Evolutionary conservation across 306 rosid genomes (phyloP).

Genomic region (Gillenia trifoliata): DNA sequence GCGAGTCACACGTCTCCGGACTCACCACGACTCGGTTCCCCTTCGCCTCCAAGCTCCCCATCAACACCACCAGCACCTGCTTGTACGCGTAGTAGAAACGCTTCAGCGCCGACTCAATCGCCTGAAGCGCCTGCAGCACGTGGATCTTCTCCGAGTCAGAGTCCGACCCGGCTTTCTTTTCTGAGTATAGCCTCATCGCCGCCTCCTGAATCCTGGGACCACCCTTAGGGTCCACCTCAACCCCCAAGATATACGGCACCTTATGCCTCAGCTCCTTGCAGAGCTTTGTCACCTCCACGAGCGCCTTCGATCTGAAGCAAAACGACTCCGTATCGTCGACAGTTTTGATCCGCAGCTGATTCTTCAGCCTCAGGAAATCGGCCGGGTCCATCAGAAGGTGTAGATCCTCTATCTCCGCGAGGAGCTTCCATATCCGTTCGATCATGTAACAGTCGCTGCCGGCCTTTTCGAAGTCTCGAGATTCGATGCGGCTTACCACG

Average conservation of each 20-base stretch:
- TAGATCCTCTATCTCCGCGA: conserved; percentile 60
- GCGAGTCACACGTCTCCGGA: conserved; percentile 56
- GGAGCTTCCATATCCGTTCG: conserved; percentile 76
- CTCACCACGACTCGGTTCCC: conserved; percentile 63
- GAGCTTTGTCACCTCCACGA: conserved; percentile 54
- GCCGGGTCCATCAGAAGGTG: conserved; percentile 84
- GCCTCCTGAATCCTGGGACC: conserved; percentile 93
- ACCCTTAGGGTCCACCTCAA: conserved; percentile 85
- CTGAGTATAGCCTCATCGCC: conserved; percentile 78
- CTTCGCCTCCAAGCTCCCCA: conserved; percentile 78
- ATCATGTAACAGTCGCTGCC: conserved; percentile 53
- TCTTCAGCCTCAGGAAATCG: conserved; percentile 69
- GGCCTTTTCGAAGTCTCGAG: conserved; percentile 38
- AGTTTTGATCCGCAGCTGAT: conserved; percentile 32
- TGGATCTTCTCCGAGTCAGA: conserved; percentile 50
- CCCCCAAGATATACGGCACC: conserved; percentile 69
- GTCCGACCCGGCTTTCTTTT: conserved; percentile 38
- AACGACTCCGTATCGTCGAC: conserved; percentile 50
- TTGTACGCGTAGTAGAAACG: conserved; percentile 71
- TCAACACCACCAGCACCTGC: conserved; percentile 61
- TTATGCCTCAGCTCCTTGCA: conserved; percentile 66
- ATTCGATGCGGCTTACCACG: conserved; percentile 32
- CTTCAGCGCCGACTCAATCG: conserved; percentile 67
- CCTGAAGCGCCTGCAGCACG: conserved; percentile 69
- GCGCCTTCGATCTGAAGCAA: conserved; percentile 64